These are phyloP conservation scores for Cyclocybe aegerita DNA, from an alignment of 768 basidiomycete species.

Conservation along the genomic window DNA sequence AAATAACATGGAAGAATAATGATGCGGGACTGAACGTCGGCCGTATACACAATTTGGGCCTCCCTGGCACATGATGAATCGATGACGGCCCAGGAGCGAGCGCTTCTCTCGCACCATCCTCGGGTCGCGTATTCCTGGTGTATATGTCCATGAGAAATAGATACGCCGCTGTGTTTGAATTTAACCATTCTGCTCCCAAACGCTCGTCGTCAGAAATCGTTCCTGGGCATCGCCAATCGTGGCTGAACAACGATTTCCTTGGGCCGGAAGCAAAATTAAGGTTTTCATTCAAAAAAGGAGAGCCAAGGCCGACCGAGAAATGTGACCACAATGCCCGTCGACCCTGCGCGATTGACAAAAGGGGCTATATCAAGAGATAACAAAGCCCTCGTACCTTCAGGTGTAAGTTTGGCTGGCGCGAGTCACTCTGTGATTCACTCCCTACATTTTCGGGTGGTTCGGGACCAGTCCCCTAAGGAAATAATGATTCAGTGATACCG, in stretches of 20 bases:
- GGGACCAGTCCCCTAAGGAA: no score
- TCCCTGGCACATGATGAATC: no score
- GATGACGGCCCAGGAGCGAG: no score
- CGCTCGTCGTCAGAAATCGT: not conserved
- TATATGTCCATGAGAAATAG: no score
- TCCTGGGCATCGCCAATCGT: slow-evolving; percentile 1
- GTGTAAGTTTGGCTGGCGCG: no score
- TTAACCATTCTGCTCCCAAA: not conserved
- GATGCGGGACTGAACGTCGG: not conserved
- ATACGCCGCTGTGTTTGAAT: slow-evolving; percentile 1
- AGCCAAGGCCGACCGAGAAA: not conserved
- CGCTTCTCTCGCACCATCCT: no score
- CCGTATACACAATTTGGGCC: not conserved
- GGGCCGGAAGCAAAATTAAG: slow-evolving; percentile 18
- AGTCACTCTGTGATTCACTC: no score
- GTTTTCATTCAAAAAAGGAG: slow-evolving; percentile 12
- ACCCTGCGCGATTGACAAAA: slow-evolving; percentile 8
- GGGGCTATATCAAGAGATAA: no score
- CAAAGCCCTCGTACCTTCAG: no score
- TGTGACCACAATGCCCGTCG: slow-evolving; percentile 11
- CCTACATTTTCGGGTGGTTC: no score
- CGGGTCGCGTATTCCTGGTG: no score
- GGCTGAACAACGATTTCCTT: slow-evolving; percentile 5
- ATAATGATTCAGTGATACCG: no score
- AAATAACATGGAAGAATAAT: not conserved